Evolutionary conservation across 1,284 basidiomycete species (phyloP).

Genomic region (Marasmius fiardii): DNA sequence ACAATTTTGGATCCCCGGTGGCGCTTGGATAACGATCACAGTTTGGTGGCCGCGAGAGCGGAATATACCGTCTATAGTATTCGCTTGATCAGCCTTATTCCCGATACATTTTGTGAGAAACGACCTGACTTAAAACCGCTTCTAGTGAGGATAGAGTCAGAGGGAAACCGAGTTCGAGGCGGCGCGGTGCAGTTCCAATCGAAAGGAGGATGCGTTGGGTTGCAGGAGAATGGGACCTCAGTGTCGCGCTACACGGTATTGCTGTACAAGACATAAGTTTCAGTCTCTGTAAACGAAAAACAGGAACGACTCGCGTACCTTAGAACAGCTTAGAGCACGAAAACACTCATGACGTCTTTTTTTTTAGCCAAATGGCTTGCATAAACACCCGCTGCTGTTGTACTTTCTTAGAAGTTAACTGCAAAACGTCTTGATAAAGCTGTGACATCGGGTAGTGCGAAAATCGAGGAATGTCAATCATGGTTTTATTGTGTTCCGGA

Average conservation of each 20-base stretch:
- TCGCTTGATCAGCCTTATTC: neutral
- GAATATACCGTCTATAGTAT: constrained; percentile 14
- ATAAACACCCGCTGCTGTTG: constrained; percentile 23
- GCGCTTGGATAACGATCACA: constrained; percentile 18
- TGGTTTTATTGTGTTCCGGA: too few species aligned
- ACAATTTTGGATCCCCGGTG: constrained; percentile 21
- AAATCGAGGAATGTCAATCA: too few species aligned
- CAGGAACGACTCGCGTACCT: constrained; percentile 15
- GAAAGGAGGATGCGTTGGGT: constrained; percentile 17
- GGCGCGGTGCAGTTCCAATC: constrained; percentile 34
- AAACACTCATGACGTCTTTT: constrained; percentile 26
- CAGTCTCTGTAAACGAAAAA: neutral
- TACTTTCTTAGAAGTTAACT: too few species aligned
- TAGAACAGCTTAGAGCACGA: constrained; percentile 35
- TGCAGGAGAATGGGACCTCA: constrained; percentile 21
- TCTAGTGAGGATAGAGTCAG: constrained; percentile 30
- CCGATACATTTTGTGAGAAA: neutral
- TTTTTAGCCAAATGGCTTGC: constrained; percentile 41
- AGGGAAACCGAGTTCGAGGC: constrained; percentile 23
- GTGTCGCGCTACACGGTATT: constrained; percentile 18
- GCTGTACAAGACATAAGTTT: constrained; percentile 12
- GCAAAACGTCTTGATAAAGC: too few species aligned
- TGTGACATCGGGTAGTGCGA: too few species aligned
- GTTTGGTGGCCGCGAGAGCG: constrained; percentile 20
- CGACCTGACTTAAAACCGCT: constrained; percentile 29